These are phyloP conservation scores for Cucurbita pepo DNA, from an alignment of 306 rosid species.

Conservation along the genomic window DNA sequence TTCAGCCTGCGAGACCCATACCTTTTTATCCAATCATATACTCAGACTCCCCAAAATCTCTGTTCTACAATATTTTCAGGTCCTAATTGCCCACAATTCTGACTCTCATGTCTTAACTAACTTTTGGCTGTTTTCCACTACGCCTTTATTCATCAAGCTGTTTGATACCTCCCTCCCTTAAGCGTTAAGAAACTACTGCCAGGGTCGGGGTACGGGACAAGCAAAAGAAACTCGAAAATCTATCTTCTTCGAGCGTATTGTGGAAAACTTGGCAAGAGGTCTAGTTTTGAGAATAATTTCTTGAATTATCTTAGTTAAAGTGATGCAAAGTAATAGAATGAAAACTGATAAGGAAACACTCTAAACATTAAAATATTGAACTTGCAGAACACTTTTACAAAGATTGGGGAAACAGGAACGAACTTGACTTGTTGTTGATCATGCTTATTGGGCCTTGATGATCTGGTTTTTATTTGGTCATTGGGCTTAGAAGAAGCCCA, in stretches of 20 bases:
- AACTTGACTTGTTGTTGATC: neutral
- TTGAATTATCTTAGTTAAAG: neutral
- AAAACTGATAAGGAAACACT: neutral
- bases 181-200: neutral
- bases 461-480: neutral
- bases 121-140: no score
- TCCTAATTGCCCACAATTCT: neutral
- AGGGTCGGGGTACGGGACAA: neutral
- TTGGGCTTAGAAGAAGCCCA: neutral
- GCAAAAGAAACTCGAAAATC: neutral
- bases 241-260: neutral
- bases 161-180: neutral
- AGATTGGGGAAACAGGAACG: neutral
- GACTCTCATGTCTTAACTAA: neutral
- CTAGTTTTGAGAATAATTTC: neutral
- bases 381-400: neutral
- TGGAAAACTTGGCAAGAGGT: neutral
- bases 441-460: neutral
- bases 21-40: constrained; percentile 16
- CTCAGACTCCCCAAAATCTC: neutral
- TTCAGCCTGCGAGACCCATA: constrained; percentile 53
- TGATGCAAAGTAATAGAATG: neutral
- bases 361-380: neutral
- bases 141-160: neutral
- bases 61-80: neutral